Base-by-base conservation (phyloP, 495 filamentous ascomycete species). In the Thermothielavioides terrestris region DNA sequence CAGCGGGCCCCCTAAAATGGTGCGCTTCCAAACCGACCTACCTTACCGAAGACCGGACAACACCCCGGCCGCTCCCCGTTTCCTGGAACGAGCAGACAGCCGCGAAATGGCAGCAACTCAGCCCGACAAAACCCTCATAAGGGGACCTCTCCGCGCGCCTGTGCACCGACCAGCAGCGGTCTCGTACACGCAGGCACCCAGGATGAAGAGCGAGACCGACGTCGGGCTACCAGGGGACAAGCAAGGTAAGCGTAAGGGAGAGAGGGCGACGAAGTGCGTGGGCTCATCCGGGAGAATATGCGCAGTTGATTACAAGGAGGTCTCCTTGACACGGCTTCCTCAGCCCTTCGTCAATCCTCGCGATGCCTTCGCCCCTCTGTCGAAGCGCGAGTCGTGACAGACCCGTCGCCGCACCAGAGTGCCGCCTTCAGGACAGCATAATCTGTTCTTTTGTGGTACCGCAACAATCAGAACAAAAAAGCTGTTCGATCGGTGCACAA, bases 311-410 rank as follows among this genome's bases (percentile, higher is more conserved):
- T 23, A 30, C 32, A 49, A 37, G 14, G 44, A 60, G 17, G 20
- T 53, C 0, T 55, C 46, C 11, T 7, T 55, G 22, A 49, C 43
- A 11, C 26, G 25, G 1, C 26, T 59, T 8, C 41, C 50, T 9
- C 59, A 59, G 20, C 59, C 53, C 2, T 57, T 62, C 42, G 56
- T 62, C 15, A 52, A 57, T 17, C 53, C 56, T 1, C 17, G 10
- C 8, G 44, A 56, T 42, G 53, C 44, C 10, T 54, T 59, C 32
- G 42, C 38, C 14, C 20, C 2, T 15, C n/a, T 47, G 20, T 3
- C 28, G 38, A 36, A 10, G 10, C 26, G 41, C 41, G 36, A 37
- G 42, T 35, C 42, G 39, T 43, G n/a, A 27, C 27, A 30, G n/a
- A n/a, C n/a, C n/a, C n/a, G n/a, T n/a, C n/a, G n/a, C n/a, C n/a